Conservation (phyloP, 306 rosid genomes). For the Casuarina glauca region DNA sequence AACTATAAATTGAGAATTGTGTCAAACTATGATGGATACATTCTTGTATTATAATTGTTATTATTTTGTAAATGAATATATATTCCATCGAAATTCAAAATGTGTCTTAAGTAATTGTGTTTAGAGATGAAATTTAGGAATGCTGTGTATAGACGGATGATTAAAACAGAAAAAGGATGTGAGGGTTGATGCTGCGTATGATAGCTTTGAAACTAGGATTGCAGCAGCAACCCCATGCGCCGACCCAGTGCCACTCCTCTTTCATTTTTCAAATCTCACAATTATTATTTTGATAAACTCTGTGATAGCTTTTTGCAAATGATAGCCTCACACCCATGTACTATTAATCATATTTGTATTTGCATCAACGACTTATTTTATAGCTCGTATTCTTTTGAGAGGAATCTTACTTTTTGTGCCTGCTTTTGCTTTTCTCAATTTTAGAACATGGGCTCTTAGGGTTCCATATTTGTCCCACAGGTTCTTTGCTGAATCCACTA, state of each 20-base stretch:
- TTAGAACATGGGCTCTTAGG: neutral
- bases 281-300: conserved; percentile 8
- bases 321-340: neutral
- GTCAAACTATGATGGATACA: no score
- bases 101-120: no score
- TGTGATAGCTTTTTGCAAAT: neutral
- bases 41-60: no score
- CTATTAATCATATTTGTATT: neutral
- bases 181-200: conserved; percentile 14
- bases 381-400: conserved; percentile 13
- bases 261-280: conserved; percentile 11
- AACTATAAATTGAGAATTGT: no score
- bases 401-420: conserved; percentile 36
- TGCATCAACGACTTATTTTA: neutral
- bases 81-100: no score
- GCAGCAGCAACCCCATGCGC: conserved; percentile 38
- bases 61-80: no score
- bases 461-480: conserved; percentile 12
- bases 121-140: no score
- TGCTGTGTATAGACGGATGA: no score
- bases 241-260: conserved; percentile 23
- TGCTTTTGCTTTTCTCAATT: conserved; percentile 20
- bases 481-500: neutral
- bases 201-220: conserved; percentile 25
- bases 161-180: neutral